Evolutionary conservation across 768 basidiomycete species (phyloP).

Genomic region (Mycena latifolia): DNA sequence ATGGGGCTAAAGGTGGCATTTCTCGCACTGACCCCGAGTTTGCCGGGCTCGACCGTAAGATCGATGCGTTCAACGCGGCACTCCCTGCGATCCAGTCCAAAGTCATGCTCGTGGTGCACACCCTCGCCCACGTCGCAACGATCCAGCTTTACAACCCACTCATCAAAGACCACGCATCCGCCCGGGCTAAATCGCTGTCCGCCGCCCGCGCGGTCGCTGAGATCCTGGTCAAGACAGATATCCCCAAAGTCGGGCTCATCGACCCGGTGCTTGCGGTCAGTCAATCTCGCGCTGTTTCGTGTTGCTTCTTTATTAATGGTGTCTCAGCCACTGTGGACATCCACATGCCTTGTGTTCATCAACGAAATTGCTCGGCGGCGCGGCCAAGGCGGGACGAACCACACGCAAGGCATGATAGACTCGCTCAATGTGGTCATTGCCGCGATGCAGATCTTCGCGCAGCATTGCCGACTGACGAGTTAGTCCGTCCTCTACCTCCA

Average conservation of each 20-base stretch:
- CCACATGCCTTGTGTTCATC: constrained; percentile 12
- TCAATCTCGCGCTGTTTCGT: background rate
- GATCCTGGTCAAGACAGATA: constrained; percentile 20
- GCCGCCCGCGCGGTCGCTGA: constrained; percentile 26
- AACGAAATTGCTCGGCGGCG: constrained; percentile 10
- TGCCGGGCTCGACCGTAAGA: constrained; percentile 36
- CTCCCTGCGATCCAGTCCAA: constrained; percentile 27
- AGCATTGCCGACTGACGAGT: constrained; percentile 19
- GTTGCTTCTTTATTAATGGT: background rate
- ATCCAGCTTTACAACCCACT: constrained; percentile 41
- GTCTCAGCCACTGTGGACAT: constrained; percentile 19
- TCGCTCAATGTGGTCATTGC: constrained; percentile 14
- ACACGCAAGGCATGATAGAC: constrained; percentile 2
- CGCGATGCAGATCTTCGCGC: constrained; percentile 21
- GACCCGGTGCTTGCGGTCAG: constrained; percentile 33
- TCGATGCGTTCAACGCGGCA: constrained; percentile 14
- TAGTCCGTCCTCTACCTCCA: background rate
- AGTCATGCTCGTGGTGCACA: constrained; percentile 39
- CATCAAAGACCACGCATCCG: constrained; percentile 24
- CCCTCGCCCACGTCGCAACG: constrained; percentile 40
- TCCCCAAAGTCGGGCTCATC: constrained; percentile 23
- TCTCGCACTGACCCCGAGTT: constrained; percentile 38
- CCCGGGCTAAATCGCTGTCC: constrained; percentile 11
- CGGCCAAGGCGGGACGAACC: background rate
- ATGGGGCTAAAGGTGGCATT: background rate